Evolutionary conservation across 306 rosid species (phyloP).

Genomic region (Coriaria nepalensis): DNA sequence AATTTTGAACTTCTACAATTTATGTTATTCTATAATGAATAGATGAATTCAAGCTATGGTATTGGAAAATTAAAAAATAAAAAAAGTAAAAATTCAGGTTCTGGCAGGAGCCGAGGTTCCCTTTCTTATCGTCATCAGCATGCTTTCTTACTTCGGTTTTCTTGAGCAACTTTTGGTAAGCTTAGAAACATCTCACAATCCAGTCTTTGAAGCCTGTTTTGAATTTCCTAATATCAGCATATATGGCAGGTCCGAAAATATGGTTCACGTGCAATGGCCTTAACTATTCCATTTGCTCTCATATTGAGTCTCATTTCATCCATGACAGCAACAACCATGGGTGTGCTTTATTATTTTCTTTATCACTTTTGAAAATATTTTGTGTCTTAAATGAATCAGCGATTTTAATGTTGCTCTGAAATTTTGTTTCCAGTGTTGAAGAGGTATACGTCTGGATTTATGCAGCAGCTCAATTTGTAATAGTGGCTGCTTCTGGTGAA

Average conservation of each 20-base stretch:
- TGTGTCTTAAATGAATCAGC: constrained; percentile 3
- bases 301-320: constrained; percentile 71
- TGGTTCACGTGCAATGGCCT: constrained; percentile 61
- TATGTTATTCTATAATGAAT: too few species aligned
- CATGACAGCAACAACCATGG: constrained; percentile 71
- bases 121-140: constrained; percentile 30
- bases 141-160: constrained; percentile 38
- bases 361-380: background rate
- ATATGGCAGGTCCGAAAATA: constrained; percentile 41
- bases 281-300: constrained; percentile 76
- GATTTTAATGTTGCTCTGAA: background rate
- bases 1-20: background rate
- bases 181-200: background rate
- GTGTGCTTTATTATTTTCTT: constrained; percentile 21
- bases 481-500: constrained; percentile 49
- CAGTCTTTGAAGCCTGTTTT: background rate
- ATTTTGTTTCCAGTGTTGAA: constrained; percentile 35
- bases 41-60: background rate
- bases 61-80: background rate
- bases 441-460: constrained; percentile 64
- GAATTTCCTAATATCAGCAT: constrained; percentile 14
- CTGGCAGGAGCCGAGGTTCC: constrained; percentile 48
- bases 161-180: constrained; percentile 42
- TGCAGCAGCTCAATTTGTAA: constrained; percentile 41
- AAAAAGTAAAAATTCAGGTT: constrained; percentile 23